Conservation (phyloP, 2,329 filamentous ascomycete species). For the Epichloe sp. region DNA sequence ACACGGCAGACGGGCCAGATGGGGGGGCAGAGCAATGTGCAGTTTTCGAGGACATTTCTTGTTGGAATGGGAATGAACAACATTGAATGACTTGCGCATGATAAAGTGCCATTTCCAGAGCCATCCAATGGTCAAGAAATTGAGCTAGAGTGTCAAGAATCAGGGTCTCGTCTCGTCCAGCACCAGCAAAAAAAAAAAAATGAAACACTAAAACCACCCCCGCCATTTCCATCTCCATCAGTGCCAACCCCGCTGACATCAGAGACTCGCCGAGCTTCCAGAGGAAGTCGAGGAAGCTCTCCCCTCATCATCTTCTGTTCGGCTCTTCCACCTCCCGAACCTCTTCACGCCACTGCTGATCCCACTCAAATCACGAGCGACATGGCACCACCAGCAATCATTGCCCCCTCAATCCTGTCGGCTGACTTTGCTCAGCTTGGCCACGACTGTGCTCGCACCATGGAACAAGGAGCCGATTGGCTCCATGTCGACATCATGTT, state of each 20-base stretch:
- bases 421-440: conserved; percentile 89
- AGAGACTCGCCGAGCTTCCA: background rate
- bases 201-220: background rate
- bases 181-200: background rate
- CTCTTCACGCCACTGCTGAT: no score
- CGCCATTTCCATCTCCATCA: background rate
- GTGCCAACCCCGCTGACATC: conserved; percentile 7
- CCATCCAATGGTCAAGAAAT: background rate
- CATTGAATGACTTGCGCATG: no score
- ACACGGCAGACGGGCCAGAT: background rate
- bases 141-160: no score
- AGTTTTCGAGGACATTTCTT: no score
- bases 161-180: background rate
- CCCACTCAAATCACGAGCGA: conserved; percentile 9
- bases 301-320: background rate
- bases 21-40: no score
- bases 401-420: conserved; percentile 94
- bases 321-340: background rate
- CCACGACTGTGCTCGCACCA: conserved; percentile 74
- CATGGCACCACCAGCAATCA: conserved; percentile 87
- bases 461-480: conserved; percentile 80
- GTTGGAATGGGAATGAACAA: no score
- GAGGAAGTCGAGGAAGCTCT: background rate
- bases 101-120: no score
- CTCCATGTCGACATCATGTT: conserved; percentile 86